phyloP scores from a whole-genome alignment of 495 filamentous ascomycete species.

The Penicillium longicatenatum region DNA sequence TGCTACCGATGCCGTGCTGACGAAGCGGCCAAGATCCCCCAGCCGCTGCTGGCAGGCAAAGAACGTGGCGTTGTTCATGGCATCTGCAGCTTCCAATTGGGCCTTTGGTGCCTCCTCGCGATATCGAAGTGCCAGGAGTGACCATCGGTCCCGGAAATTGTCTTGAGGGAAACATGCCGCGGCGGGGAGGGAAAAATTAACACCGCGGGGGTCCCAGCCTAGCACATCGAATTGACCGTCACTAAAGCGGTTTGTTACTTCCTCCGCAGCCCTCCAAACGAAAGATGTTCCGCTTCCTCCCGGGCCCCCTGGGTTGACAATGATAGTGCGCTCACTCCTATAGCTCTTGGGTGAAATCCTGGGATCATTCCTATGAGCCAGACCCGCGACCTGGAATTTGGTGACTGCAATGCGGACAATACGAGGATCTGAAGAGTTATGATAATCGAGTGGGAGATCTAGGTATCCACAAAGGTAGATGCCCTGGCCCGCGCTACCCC shows the following conservation, averaged over 20 bases:
- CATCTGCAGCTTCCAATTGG: constrained; percentile 18
- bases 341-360: background rate
- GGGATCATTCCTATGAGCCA: constrained; percentile 1
- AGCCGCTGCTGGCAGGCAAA: constrained; percentile 19
- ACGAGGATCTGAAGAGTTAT: constrained; percentile 16
- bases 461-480: constrained; percentile 24
- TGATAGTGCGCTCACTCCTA: constrained; percentile 23
- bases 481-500: constrained; percentile 13
- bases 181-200: constrained; percentile 19
- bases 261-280: constrained; percentile 17
- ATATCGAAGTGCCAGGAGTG: constrained; percentile 11
- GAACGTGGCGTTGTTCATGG: constrained; percentile 23
- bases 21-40: constrained; percentile 22
- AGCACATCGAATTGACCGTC: constrained; percentile 18
- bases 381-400: constrained; percentile 20
- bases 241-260: constrained; percentile 20
- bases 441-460: constrained; percentile 23
- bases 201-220: constrained; percentile 23
- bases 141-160: constrained; percentile 18
- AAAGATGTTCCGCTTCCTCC: constrained; percentile 19
- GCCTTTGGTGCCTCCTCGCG: constrained; percentile 12
- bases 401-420: constrained; percentile 21
- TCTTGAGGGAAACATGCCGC: constrained; percentile 19
- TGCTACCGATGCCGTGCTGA: constrained; percentile 22
- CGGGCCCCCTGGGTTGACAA: constrained; percentile 21